Evolutionary conservation across 73 alveolate genomes (phyloP).

Genomic region (Paramecium caudatum): DNA sequence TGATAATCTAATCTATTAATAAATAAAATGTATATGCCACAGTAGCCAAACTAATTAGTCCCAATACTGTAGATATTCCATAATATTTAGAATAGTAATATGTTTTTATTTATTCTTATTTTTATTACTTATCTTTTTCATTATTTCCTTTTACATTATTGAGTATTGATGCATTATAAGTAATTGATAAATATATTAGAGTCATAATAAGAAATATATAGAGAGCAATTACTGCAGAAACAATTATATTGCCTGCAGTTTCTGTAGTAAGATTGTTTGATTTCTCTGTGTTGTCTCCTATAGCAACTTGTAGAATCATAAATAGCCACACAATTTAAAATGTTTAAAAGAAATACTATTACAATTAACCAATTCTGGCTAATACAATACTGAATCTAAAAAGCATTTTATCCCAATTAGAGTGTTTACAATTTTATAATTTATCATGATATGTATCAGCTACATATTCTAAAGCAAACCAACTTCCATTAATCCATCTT

Average conservation of each 20-base stretch:
- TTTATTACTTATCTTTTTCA: not conserved
- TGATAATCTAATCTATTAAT: not conserved
- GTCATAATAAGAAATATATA: not conserved
- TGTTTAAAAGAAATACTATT: constrained; percentile 14
- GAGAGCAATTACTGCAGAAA: not conserved
- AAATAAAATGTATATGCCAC: constrained; percentile 42
- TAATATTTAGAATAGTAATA: constrained; percentile 46
- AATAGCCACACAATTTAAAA: constrained; percentile 48
- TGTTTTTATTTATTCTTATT: not conserved
- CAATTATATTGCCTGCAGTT: not conserved
- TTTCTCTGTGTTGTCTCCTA: not conserved
- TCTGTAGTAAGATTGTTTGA: not conserved
- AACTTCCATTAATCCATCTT: constrained; percentile 85
- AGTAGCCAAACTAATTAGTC: constrained; percentile 57
- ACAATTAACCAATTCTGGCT: not conserved
- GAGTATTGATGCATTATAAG: not conserved
- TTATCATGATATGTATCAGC: constrained; percentile 32
- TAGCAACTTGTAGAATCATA: not conserved
- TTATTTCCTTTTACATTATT: not conserved
- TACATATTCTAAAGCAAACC: constrained; percentile 78
- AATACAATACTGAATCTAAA: constrained; percentile 11
- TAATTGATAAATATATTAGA: constrained; percentile 52
- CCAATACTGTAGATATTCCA: constrained; percentile 66
- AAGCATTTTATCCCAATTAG: not conserved
- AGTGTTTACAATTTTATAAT: constrained; percentile 51